These are phyloP conservation scores for Mycena alexandri DNA, from an alignment of 768 basidiomycete genomes.

Conservation along the genomic window DNA sequence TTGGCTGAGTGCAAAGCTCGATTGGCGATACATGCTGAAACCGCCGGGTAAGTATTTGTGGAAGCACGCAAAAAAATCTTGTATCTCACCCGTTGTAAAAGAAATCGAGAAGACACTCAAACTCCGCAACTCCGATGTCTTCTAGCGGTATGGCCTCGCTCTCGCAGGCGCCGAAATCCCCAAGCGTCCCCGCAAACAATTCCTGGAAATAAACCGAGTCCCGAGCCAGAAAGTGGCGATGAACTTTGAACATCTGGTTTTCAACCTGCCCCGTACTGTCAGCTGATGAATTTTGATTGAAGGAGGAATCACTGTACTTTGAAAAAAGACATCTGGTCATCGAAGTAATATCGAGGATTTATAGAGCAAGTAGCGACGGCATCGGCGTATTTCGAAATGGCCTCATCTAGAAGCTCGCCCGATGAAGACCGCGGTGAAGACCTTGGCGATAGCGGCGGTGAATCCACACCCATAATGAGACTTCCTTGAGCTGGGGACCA, in stretches of 20 bases:
- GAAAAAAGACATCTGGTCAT: constrained; percentile 35
- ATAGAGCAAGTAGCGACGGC: constrained; percentile 3
- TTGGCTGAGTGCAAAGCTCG: constrained; percentile 25
- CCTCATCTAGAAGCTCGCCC: constrained; percentile 26
- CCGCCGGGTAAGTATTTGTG: neutral
- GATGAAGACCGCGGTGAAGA: neutral
- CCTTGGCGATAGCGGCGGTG: constrained; percentile 19
- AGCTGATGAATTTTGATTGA: neutral
- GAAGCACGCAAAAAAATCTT: neutral
- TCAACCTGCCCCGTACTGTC: constrained; percentile 28
- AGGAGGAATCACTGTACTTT: constrained; percentile 13
- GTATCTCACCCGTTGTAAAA: constrained; percentile 34
- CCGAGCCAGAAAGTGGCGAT: constrained; percentile 40
- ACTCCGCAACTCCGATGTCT: constrained; percentile 29
- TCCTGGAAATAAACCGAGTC: constrained; percentile 41
- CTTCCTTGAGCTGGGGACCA: constrained; percentile 37
- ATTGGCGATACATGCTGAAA: constrained; percentile 31
- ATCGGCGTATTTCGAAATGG: constrained; percentile 24
- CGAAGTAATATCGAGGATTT: constrained; percentile 38
- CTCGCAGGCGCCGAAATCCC: constrained; percentile 28
- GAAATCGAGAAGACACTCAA: constrained; percentile 38
- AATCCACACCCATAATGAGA: constrained; percentile 26
- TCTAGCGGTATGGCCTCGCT: constrained; percentile 36
- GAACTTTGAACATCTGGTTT: constrained; percentile 37
- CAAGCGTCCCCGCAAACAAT: constrained; percentile 37